Conservation (phyloP, 257 asterid genomes). For the Forsythia viridissima region DNA sequence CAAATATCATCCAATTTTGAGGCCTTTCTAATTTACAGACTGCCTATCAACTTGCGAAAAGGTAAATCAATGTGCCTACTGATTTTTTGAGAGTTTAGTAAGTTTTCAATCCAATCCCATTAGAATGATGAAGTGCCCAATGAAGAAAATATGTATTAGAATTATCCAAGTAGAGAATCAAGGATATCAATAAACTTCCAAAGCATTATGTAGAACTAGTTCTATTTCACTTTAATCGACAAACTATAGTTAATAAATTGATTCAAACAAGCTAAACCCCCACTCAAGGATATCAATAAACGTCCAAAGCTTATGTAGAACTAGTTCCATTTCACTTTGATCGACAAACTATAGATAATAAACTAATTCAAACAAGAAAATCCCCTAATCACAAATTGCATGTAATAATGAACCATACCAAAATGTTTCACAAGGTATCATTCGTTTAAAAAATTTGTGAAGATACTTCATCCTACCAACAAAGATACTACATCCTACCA, state of each 20-base stretch:
- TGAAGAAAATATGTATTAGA: constrained; percentile 64
- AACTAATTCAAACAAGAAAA: constrained; percentile 10
- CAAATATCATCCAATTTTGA: neutral
- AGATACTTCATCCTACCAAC: neutral
- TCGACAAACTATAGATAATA: constrained; percentile 14
- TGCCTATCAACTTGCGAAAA: constrained; percentile 31
- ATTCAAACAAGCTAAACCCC: neutral
- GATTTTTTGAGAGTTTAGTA: neutral
- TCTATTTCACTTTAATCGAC: constrained; percentile 12
- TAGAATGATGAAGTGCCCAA: constrained; percentile 71
- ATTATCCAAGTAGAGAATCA: constrained; percentile 15
- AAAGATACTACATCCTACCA: neutral
- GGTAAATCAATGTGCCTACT: neutral
- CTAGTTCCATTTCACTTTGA: constrained; percentile 9
- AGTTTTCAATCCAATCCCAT: constrained; percentile 34
- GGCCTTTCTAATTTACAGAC: constrained; percentile 27
- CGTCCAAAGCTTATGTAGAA: constrained; percentile 9
- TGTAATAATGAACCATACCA: no score
- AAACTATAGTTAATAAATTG: constrained; percentile 10
- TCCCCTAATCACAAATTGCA: neutral
- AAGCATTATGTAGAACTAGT: constrained; percentile 9
- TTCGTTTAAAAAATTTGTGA: no score
- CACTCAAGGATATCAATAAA: constrained; percentile 15
- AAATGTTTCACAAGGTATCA: no score
- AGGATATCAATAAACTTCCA: constrained; percentile 5